Conservation (phyloP, 495 filamentous ascomycete species). For the Delitschia confertaspora region DNA sequence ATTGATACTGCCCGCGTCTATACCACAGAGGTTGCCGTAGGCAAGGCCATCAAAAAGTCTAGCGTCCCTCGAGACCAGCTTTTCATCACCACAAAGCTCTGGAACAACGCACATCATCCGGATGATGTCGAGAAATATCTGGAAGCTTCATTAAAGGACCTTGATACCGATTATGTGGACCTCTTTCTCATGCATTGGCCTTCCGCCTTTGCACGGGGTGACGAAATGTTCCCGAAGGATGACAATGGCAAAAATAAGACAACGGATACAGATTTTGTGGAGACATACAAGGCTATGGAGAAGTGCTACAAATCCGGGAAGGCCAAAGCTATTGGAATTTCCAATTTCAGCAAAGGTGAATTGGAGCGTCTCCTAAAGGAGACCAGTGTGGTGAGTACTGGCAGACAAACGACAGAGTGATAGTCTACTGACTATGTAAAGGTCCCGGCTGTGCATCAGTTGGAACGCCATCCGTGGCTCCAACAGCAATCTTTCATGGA, state of each 20-base stretch:
- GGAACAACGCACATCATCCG: constrained; percentile 43
- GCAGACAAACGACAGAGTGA: background rate
- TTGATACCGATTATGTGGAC: constrained; percentile 42
- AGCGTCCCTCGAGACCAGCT: constrained; percentile 48
- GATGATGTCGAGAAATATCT: constrained; percentile 51
- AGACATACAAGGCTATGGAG: constrained; percentile 53
- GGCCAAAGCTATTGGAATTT: constrained; percentile 60
- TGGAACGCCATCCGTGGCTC: constrained; percentile 56
- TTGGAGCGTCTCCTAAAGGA: constrained; percentile 59
- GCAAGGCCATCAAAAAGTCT: constrained; percentile 49
- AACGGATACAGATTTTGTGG: constrained; percentile 31
- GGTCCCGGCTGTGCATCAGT: constrained; percentile 50
- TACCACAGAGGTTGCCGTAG: constrained; percentile 57
- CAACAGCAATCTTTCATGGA: constrained; percentile 51
- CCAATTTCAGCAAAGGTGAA: constrained; percentile 64
- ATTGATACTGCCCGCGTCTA: constrained; percentile 69
- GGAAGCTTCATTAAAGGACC: constrained; percentile 52
- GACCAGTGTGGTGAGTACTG: constrained; percentile 39
- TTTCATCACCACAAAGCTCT: constrained; percentile 62
- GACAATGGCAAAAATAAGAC: constrained; percentile 24
- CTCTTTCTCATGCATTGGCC: constrained; percentile 35
- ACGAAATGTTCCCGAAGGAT: constrained; percentile 28
- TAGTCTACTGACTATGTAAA: background rate
- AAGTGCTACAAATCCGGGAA: constrained; percentile 48
- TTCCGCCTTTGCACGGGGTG: constrained; percentile 27